Conservation (phyloP, 2,329 filamentous ascomycete species). For the Aspergillus sp. region DNA sequence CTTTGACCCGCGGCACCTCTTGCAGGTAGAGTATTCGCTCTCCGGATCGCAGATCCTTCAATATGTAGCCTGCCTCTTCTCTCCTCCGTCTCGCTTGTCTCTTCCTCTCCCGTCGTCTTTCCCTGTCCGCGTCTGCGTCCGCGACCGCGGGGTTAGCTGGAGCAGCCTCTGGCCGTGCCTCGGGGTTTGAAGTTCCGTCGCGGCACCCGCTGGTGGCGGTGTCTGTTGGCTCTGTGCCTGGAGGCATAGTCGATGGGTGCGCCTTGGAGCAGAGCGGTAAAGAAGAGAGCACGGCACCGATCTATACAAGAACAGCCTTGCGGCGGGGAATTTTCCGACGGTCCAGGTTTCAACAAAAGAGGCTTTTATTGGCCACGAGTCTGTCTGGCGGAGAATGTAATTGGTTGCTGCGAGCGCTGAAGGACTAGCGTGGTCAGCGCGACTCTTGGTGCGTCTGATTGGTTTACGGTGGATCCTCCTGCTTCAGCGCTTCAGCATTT, state of each 20-base stretch:
- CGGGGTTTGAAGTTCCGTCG: slow-evolving; percentile 4
- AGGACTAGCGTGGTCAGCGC: not conserved
- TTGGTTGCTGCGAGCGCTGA: not conserved
- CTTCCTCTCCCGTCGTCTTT: slow-evolving; percentile 5
- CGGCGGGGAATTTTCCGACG: not conserved
- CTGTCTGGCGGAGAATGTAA: not conserved
- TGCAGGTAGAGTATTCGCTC: not conserved
- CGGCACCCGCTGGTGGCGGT: slow-evolving; percentile 5
- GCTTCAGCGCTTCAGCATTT: not conserved
- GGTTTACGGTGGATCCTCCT: not conserved
- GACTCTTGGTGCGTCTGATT: not conserved
- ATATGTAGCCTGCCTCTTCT: not conserved
- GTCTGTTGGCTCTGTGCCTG: slow-evolving; percentile 6
- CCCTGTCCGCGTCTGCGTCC: not conserved
- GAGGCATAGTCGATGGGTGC: slow-evolving; percentile 1
- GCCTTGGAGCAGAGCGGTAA: not conserved
- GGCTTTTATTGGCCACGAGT: not conserved
- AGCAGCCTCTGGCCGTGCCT: no score
- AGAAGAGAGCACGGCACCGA: not conserved
- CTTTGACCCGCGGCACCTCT: not conserved
- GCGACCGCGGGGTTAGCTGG: no score
- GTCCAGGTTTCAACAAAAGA: not conserved
- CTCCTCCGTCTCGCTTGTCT: slow-evolving; percentile 1
- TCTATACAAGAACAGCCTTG: not conserved
- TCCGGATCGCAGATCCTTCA: not conserved